These are phyloP conservation scores for Verticillium zaregamsianum DNA, from an alignment of 2,329 filamentous ascomycete genomes.

Conservation along the genomic window DNA sequence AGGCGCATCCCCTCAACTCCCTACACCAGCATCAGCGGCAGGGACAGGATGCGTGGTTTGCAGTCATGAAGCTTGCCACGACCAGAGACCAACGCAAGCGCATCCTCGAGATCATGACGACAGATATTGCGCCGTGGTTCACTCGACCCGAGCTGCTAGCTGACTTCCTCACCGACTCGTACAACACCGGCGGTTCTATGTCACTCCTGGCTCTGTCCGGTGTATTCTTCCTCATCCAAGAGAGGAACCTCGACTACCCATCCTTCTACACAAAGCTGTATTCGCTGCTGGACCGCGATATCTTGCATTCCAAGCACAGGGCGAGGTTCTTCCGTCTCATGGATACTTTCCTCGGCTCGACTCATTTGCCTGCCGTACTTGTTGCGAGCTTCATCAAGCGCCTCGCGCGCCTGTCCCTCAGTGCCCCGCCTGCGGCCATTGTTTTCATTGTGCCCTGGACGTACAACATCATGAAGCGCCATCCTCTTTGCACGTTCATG, in stretches of 20 bases:
- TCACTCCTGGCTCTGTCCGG: slow-evolving; percentile 87
- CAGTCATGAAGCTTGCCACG: slow-evolving; percentile 64
- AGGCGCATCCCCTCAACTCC: slow-evolving; percentile 62
- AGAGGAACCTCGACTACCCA: slow-evolving; percentile 93
- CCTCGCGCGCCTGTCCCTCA: slow-evolving; percentile 78
- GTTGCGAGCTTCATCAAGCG: slow-evolving; percentile 96
- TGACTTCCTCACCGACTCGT: slow-evolving; percentile 95
- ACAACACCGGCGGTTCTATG: slow-evolving; percentile 79
- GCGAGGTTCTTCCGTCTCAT: slow-evolving; percentile 90
- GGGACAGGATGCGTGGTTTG: slow-evolving; percentile 83
- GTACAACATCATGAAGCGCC: slow-evolving; percentile 88
- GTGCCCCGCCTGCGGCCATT: slow-evolving; percentile 83
- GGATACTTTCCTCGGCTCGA: slow-evolving; percentile 84
- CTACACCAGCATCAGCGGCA: slow-evolving; percentile 69
- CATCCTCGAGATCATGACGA: slow-evolving; percentile 70
- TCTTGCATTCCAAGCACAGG: slow-evolving; percentile 91
- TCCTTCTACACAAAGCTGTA: slow-evolving; percentile 93
- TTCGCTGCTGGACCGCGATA: slow-evolving; percentile 77
- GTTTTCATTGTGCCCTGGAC: slow-evolving; percentile 88
- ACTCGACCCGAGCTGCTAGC: slow-evolving; percentile 81
- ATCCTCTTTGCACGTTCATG: slow-evolving; percentile 94
- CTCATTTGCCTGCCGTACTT: slow-evolving; percentile 84
- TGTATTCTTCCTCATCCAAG: slow-evolving; percentile 89
- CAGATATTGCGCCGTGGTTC: slow-evolving; percentile 85
- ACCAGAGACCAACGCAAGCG: slow-evolving; percentile 73